These are phyloP conservation scores for Epichloe hybrida DNA, from an alignment of 2,329 filamentous ascomycete genomes.

Conservation along the genomic window DNA sequence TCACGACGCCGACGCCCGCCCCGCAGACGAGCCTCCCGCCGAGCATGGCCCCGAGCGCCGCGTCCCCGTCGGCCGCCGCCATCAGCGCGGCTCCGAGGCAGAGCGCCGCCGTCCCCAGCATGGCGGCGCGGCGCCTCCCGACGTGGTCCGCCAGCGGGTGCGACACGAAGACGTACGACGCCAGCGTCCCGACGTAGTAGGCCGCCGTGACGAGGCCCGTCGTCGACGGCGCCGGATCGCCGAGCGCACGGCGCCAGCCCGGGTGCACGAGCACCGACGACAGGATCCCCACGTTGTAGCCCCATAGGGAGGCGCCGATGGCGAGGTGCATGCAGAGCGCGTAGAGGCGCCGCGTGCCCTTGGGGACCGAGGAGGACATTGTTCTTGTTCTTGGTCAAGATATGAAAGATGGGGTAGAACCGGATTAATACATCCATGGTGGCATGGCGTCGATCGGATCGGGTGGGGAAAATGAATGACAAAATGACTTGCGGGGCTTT, in stretches of 20 bases:
- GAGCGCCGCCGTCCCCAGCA: constrained; percentile 31
- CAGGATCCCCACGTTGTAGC: constrained; percentile 45
- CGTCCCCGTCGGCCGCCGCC: constrained; percentile 26
- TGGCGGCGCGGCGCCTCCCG: constrained; percentile 37
- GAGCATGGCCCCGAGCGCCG: constrained; percentile 34
- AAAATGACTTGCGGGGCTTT: too few species aligned
- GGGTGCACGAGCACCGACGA: constrained; percentile 42
- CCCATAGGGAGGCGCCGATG: constrained; percentile 43
- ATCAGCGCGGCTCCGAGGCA: constrained; percentile 36
- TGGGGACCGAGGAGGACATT: background rate
- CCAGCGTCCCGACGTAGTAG: constrained; percentile 44
- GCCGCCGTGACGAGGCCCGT: constrained; percentile 41
- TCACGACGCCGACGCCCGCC: constrained; percentile 39
- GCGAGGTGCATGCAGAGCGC: constrained; percentile 37
- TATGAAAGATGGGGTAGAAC: too few species aligned
- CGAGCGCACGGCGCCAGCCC: constrained; percentile 37
- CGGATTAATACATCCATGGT: too few species aligned
- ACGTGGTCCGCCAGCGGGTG: constrained; percentile 36
- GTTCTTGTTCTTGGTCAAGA: background rate
- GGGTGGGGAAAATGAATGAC: too few species aligned
- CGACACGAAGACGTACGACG: constrained; percentile 40
- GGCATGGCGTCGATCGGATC: too few species aligned
- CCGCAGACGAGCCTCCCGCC: constrained; percentile 38
- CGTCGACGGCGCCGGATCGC: constrained; percentile 28
- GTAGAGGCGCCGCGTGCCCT: constrained; percentile 25